These are phyloP conservation scores for Cyathus striatus DNA, from an alignment of 768 basidiomycete species.

Conservation along the genomic window DNA sequence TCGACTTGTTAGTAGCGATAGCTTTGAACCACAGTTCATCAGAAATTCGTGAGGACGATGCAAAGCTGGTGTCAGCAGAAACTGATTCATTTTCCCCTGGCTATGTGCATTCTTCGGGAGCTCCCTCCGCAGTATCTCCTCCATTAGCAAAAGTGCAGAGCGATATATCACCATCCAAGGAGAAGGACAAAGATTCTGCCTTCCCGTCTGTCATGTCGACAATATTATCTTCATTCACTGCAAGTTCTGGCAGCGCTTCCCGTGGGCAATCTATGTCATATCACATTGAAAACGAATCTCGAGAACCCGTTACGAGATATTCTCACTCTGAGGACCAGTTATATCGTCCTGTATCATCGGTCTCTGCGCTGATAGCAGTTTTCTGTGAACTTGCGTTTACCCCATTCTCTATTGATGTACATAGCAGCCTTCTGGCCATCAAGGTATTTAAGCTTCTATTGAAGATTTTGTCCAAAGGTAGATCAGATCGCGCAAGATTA, in stretches of 20 bases:
- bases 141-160: slow-evolving; percentile 54
- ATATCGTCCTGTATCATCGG: slow-evolving; percentile 52
- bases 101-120: slow-evolving; percentile 15
- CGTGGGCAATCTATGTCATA: slow-evolving; percentile 55
- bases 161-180: slow-evolving; percentile 38
- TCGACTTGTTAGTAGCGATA: slow-evolving; percentile 37
- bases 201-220: slow-evolving; percentile 62
- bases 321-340: no score
- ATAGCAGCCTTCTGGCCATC: slow-evolving; percentile 48
- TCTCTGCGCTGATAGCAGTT: slow-evolving; percentile 55
- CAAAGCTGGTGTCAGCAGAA: slow-evolving; percentile 32
- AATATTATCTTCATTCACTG: slow-evolving; percentile 56
- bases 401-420: slow-evolving; percentile 43
- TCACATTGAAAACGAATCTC: no score
- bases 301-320: no score
- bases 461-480: slow-evolving; percentile 36
- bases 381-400: slow-evolving; percentile 74
- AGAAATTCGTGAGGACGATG: slow-evolving; percentile 41
- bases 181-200: slow-evolving; percentile 37
- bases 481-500: slow-evolving; percentile 58
- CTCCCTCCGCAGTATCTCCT: slow-evolving; percentile 41
- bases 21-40: slow-evolving; percentile 29
- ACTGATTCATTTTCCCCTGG: slow-evolving; percentile 30
- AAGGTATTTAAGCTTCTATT: slow-evolving; percentile 50
- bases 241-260: slow-evolving; percentile 41